Base-by-base conservation (phyloP, 2,329 filamentous ascomycete genomes). In the Paradendryphiella salina region DNA sequence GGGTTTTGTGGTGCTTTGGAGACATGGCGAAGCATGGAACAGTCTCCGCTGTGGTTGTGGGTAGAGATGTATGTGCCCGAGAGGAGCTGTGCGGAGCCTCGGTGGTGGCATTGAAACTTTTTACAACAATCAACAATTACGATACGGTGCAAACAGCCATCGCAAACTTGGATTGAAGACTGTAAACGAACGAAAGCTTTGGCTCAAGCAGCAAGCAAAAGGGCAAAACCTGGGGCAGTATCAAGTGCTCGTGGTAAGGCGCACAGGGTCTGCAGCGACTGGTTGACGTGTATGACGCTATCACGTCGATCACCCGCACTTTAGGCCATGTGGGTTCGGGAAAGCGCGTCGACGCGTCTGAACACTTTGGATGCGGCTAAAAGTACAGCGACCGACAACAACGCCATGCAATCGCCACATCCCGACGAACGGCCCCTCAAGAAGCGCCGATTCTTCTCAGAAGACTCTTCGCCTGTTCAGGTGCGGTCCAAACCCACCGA, bases 391-490 rank as follows among this genome's bases (percentile, higher is more conserved):
- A 34, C 38, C 32, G 31, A 33, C 43, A 50, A 37, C 46, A 40
- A 56, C 57, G 59, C 57, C 39, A 71, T 76, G 72, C 71, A 70
- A 51, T 67, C 70, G 42, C 57, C 68, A n/a, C 73, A 76, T 53
- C 65, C 79, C 37, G 77, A 82, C 41, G 76, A 82, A 36, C 74
- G 80, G 15, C 84, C 84, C 4, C 69, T 72, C 18, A 87, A 87
- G 71, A 85, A 84, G 71, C 77, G 82, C 54, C 80, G 84, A 21
- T 86, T 86, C 72, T 86, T 87, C 59, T 75, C 79, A 13, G 81
- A 85, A 36, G 78, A 81, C 21, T 71, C 74, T 9, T 72, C 74
- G 8, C 63, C 69, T 7, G 44, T 46, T 4, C 59, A 60, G 10
- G 36, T 56, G 2, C 47, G 50, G 7, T 49, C 64, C 9, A 50